Conservation (phyloP, 1,139 yeast genomes). For the Kodamaea fungicola region DNA sequence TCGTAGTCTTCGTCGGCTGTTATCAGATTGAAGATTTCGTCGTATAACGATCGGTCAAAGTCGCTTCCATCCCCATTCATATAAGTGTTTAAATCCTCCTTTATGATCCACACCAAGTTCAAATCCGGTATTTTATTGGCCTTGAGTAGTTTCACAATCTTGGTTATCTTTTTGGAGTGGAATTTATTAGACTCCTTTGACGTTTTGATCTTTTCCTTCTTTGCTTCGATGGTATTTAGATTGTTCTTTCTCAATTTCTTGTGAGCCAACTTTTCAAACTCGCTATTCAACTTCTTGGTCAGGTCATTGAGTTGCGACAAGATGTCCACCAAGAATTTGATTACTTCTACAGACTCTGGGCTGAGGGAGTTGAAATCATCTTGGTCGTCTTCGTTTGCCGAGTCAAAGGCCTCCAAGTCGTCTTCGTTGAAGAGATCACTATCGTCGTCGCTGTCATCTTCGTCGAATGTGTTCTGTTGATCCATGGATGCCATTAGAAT, state of each 20-base stretch:
- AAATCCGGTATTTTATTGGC: slow-evolving; percentile 30
- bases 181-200: slow-evolving; percentile 34
- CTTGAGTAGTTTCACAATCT: slow-evolving; percentile 30
- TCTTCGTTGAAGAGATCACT: slow-evolving; percentile 7
- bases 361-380: slow-evolving; percentile 22
- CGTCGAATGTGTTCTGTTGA: slow-evolving; percentile 20
- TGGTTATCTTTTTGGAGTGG: slow-evolving; percentile 37
- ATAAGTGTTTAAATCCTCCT: slow-evolving; percentile 40
- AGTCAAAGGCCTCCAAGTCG: slow-evolving; percentile 12
- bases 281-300: slow-evolving; percentile 31
- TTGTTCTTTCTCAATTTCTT: slow-evolving; percentile 42
- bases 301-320: slow-evolving; percentile 23
- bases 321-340: slow-evolving; percentile 12
- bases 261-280: slow-evolving; percentile 35
- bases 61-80: slow-evolving; percentile 40
- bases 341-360: slow-evolving; percentile 33
- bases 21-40: slow-evolving; percentile 34
- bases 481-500: slow-evolving; percentile 45
- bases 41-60: slow-evolving; percentile 40
- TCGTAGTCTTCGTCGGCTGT: slow-evolving; percentile 12
- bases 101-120: slow-evolving; percentile 33
- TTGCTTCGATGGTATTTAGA: slow-evolving; percentile 34
- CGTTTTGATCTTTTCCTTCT: slow-evolving; percentile 42
- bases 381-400: slow-evolving; percentile 20
- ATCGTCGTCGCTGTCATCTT: slow-evolving; percentile 14